Conservation (phyloP, 2,329 filamentous ascomycete genomes). For the Apiospora aurea region DNA sequence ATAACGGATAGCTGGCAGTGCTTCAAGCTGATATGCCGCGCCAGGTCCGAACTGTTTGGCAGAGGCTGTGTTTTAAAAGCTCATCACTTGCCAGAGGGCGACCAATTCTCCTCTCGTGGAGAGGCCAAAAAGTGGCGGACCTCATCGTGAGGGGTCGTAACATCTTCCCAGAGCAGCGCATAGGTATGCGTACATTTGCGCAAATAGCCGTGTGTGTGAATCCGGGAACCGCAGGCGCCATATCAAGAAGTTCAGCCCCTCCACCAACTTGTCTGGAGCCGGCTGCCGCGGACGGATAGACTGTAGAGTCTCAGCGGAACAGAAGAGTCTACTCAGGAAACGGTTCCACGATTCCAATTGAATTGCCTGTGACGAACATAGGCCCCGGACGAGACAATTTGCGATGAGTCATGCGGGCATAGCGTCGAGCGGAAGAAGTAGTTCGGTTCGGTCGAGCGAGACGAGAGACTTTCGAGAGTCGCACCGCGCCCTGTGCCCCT, state of each 20-base stretch:
- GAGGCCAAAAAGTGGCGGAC: not conserved
- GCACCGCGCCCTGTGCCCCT: not conserved
- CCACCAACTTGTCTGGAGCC: not conserved
- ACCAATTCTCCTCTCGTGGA: not conserved
- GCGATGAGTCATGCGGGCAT: not conserved
- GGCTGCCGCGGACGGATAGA: not conserved
- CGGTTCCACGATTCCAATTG: not conserved
- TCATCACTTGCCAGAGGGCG: not conserved
- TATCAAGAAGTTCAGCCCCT: not conserved
- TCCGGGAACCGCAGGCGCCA: not conserved
- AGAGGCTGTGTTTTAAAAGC: not conserved
- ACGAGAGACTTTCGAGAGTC: not conserved
- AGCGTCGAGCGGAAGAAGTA: not conserved
- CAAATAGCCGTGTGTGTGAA: not conserved
- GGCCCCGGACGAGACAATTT: too few species aligned
- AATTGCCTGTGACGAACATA: not conserved
- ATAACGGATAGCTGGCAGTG: not conserved
- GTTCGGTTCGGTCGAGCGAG: constrained; percentile 11
- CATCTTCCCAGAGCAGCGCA: not conserved
- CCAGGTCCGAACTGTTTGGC: not conserved
- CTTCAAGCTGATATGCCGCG: not conserved
- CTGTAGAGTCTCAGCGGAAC: not conserved
- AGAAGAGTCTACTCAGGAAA: not conserved
- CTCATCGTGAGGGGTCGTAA: not conserved
- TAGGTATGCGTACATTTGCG: not conserved